These are phyloP conservation scores for Mortierella sp. DNA, from an alignment of 371 early-diverging fungal species.

Conservation along the genomic window DNA sequence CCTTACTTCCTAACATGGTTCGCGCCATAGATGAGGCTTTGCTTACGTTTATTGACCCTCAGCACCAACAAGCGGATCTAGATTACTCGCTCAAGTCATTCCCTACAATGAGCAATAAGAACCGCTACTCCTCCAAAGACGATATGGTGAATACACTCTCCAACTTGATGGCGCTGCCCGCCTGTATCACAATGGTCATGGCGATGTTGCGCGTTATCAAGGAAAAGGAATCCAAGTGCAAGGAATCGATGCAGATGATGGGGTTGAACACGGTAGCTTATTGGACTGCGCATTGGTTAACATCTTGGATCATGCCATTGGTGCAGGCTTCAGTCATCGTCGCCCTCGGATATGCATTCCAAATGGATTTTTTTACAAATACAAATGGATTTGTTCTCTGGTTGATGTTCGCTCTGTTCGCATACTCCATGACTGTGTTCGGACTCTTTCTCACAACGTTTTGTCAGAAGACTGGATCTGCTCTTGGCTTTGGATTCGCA, in stretches of 20 bases:
- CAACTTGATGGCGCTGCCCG: constrained; percentile 70
- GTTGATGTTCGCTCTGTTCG: constrained; percentile 73
- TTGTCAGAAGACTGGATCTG: constrained; percentile 50
- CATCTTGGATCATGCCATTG: constrained; percentile 64
- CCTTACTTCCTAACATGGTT: constrained; percentile 62
- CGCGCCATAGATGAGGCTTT: constrained; percentile 79
- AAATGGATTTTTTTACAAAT: constrained; percentile 68
- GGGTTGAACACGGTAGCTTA: constrained; percentile 67
- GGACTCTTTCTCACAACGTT: constrained; percentile 75
- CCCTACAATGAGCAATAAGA: constrained; percentile 25
- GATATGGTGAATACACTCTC: constrained; percentile 58
- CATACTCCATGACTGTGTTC: constrained; percentile 73
- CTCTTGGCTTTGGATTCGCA: constrained; percentile 61
- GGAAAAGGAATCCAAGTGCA: constrained; percentile 76
- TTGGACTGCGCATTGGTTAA: constrained; percentile 71
- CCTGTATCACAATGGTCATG: constrained; percentile 65
- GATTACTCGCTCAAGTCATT: constrained; percentile 41
- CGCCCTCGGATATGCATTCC: constrained; percentile 67
- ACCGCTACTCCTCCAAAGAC: constrained; percentile 27
- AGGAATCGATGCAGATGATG: constrained; percentile 80
- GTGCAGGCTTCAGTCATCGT: constrained; percentile 67
- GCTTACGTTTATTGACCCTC: constrained; percentile 45
- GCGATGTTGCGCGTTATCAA: constrained; percentile 66
- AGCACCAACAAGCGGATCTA: constrained; percentile 32
- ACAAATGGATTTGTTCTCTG: constrained; percentile 65